Conservation (phyloP, 2,329 filamentous ascomycete species). For the Capronia americana region DNA sequence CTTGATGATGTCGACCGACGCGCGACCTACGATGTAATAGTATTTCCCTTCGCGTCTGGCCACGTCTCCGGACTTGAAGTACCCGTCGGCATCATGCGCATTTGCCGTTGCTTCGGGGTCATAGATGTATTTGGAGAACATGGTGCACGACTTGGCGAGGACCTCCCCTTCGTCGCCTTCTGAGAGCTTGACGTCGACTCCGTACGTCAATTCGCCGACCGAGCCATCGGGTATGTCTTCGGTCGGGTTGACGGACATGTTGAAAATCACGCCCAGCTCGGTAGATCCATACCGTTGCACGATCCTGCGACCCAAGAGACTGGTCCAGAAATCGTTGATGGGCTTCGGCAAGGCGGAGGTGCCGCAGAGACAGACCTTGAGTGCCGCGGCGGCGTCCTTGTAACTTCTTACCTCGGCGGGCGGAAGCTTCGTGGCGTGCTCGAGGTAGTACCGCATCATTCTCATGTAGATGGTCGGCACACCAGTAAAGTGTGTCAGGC, state of each 20-base stretch:
- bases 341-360: conserved; percentile 58
- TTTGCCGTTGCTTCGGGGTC: conserved; percentile 43
- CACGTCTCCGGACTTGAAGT: conserved; percentile 52
- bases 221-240: conserved; percentile 40
- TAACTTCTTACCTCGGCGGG: conserved; percentile 45
- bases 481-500: conserved; percentile 49
- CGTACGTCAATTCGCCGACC: conserved; percentile 48
- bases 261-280: conserved; percentile 54
- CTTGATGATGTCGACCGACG: conserved; percentile 59
- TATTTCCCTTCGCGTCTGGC: conserved; percentile 41
- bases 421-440: conserved; percentile 36
- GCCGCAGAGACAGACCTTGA: conserved; percentile 41
- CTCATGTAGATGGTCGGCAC: conserved; percentile 55
- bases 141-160: conserved; percentile 48
- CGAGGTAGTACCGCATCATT: conserved; percentile 46
- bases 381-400: conserved; percentile 48
- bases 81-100: conserved; percentile 45
- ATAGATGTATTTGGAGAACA: conserved; percentile 52
- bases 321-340: conserved; percentile 59
- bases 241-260: conserved; percentile 46
- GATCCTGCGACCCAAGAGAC: conserved; percentile 52
- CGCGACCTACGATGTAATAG: conserved; percentile 57
- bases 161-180: conserved; percentile 59
- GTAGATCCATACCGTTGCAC: conserved; percentile 54
- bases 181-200: conserved; percentile 50